Evolutionary conservation across 2,329 filamentous ascomycete genomes (phyloP).

Genomic region (Cephalotrichum gorgonifer): DNA sequence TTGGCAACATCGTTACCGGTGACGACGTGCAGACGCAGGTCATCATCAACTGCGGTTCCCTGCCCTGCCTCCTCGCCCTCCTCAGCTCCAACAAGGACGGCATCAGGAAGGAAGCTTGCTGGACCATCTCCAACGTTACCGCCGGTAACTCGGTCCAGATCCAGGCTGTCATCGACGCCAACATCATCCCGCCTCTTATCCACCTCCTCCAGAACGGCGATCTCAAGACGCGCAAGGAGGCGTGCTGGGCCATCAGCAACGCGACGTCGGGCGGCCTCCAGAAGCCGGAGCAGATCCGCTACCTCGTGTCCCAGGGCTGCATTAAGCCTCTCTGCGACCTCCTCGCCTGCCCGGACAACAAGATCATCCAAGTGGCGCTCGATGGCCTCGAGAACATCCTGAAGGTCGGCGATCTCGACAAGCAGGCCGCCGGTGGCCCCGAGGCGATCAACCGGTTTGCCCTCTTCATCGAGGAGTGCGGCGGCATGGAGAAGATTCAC

Average conservation of each 20-base stretch:
- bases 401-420: constrained; percentile 98
- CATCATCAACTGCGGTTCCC: constrained; percentile 95
- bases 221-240: constrained; percentile 98
- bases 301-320: constrained; percentile 85
- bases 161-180: constrained; percentile 90
- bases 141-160: constrained; percentile 97
- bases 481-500: constrained; percentile 99
- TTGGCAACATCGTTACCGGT: constrained; percentile 97
- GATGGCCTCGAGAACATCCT: constrained; percentile 98
- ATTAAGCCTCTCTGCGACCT: constrained; percentile 97
- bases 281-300: constrained; percentile 97
- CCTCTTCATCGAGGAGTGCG: constrained; percentile 95
- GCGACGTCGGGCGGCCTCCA: constrained; percentile 94
- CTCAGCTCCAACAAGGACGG: constrained; percentile 97
- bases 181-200: constrained; percentile 93
- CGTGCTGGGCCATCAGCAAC: constrained; percentile 99
- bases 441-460: constrained; percentile 93
- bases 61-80: constrained; percentile 85
- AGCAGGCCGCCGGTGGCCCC: constrained; percentile 67
- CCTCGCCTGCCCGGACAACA: constrained; percentile 93
- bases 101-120: constrained; percentile 98
- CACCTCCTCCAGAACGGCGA: constrained; percentile 94
- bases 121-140: constrained; percentile 99
- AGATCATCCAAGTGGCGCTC: constrained; percentile 98
- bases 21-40: constrained; percentile 98